Base-by-base conservation (phyloP, 2,329 filamentous ascomycete species). In the Coniochaeta prunicola region DNA sequence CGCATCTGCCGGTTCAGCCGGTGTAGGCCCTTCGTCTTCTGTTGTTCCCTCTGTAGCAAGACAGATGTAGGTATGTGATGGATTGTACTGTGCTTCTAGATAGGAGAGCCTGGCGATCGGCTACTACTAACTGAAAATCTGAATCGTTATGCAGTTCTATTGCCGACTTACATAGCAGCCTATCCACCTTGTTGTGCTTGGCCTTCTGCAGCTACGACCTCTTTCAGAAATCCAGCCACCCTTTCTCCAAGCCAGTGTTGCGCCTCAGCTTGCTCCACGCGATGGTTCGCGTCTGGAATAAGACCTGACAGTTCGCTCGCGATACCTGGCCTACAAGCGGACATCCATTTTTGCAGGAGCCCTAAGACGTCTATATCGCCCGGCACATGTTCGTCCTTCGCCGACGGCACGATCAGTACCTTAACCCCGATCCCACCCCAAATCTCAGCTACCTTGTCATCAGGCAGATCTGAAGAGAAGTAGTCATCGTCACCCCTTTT, bases 401-500 rank as follows among this genome's bases (percentile, higher is more conserved):
- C 86, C 1, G 87, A 87, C 60, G 85, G 83, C 33, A 92, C 68
- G 19, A 90, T 83, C 63, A 89, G 73, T 0, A 91, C 71, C 1
- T 84, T 79, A 48, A 76, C 74, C 45, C 13, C 13, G 58, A 91
- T 75, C 56, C 74, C 75, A 3, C 85, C 81, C 80, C 93, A 96
- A n/a, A 87, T 87, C 15, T 70, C 70, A 26, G 72, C 67, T 7
- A 92, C 75, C 19, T 78, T 76, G 33, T 82, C 77, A 33, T 80
- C 74, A 0, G 76, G 71, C n/a, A 94, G 74, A 68, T 94, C 89
- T 2, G 85, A 86, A n/a, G 89, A 92, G 74, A 96, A 96, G 68
- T 89, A 91, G 69, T 96, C 92, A 69, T 97, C 92, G 60, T 90
- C 88, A 10, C 87, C 89, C 5, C 85, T 83, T 42, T n/a, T 13